A percentile compares a stretch with the other conserved stretches of the same genome.
Conservation (phyloP, 2,329 filamentous ascomycete genomes). For the Fusarium brachygibbosum region DNA sequence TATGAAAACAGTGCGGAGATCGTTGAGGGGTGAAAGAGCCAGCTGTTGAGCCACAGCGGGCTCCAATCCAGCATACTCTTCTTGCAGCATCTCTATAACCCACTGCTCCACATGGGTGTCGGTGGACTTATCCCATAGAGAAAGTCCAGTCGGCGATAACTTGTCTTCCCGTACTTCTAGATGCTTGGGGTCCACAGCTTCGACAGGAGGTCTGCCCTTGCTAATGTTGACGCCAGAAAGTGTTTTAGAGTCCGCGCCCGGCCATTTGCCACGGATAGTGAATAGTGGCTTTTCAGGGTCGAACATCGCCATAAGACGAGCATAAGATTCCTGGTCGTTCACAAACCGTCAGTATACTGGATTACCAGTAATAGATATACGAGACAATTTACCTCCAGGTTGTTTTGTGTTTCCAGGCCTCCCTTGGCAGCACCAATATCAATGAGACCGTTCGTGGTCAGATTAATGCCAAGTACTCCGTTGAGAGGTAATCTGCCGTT, state of each 20-base stretch:
- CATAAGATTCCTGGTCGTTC: conserved; percentile 1
- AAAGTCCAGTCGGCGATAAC: not conserved
- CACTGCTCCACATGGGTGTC: conserved; percentile 14
- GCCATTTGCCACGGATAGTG: conserved; percentile 20
- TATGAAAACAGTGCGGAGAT: conserved; percentile 32
- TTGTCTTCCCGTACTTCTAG: conserved; percentile 18
- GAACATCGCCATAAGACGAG: conserved; percentile 13
- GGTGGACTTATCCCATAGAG: conserved; percentile 10
- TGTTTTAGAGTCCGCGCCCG: conserved; percentile 20
- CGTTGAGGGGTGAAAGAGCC: conserved; percentile 23
- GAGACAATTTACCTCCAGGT: conserved; percentile 6
- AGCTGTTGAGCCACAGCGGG: conserved; percentile 20
- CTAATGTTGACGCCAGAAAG: not conserved
- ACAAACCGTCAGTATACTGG: not conserved
- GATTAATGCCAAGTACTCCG: conserved; percentile 7
- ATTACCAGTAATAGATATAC: rapidly evolving
- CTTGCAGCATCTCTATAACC: conserved; percentile 31
- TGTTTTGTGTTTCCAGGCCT: conserved; percentile 13
- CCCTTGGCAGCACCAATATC: conserved; percentile 14
- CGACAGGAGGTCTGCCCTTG: not conserved
- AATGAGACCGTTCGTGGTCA: conserved; percentile 1
- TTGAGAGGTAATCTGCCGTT: conserved; percentile 34
- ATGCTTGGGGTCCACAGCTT: conserved; percentile 16
- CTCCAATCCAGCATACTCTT: conserved; percentile 22
- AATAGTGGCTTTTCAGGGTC: conserved; percentile 19